Evolutionary conservation across 2,329 filamentous ascomycete genomes (phyloP).

Genomic region (Sphaerulina vaccinii): DNA sequence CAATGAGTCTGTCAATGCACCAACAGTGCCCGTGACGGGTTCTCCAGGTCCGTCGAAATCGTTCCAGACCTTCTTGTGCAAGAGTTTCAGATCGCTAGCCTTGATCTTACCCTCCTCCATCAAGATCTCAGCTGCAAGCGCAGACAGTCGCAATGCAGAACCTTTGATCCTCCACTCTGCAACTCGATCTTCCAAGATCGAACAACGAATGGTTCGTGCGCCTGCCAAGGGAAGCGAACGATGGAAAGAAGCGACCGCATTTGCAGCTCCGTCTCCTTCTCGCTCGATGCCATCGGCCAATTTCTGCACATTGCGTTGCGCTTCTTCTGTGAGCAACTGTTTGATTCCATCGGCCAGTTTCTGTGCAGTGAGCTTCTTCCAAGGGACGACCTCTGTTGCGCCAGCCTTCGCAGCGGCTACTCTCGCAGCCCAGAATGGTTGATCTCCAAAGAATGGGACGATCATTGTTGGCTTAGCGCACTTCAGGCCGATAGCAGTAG

Average conservation of each 20-base stretch:
- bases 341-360: slow-evolving; percentile 69
- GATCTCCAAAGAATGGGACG: slow-evolving; percentile 77
- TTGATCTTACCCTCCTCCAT: slow-evolving; percentile 60
- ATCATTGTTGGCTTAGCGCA: slow-evolving; percentile 71
- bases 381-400: slow-evolving; percentile 62
- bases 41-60: slow-evolving; percentile 75
- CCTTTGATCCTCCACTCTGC: slow-evolving; percentile 67
- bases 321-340: slow-evolving; percentile 63
- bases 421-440: slow-evolving; percentile 75
- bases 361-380: slow-evolving; percentile 64
- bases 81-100: slow-evolving; percentile 62
- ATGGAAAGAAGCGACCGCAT: slow-evolving; percentile 68
- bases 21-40: slow-evolving; percentile 65
- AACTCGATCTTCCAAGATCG: slow-evolving; percentile 60
- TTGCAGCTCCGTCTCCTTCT: slow-evolving; percentile 66
- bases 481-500: slow-evolving; percentile 71
- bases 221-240: slow-evolving; percentile 54
- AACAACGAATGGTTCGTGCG: slow-evolving; percentile 59
- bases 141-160: slow-evolving; percentile 59
- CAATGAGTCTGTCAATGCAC: slow-evolving; percentile 60
- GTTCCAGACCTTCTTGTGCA: slow-evolving; percentile 67
- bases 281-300: slow-evolving; percentile 64
- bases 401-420: slow-evolving; percentile 64
- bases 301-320: slow-evolving; percentile 55
- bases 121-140: slow-evolving; percentile 64